phyloP scores from a whole-genome alignment of 371 early-diverging fungal genomes.

The Capillidium rhysosporum region DNA sequence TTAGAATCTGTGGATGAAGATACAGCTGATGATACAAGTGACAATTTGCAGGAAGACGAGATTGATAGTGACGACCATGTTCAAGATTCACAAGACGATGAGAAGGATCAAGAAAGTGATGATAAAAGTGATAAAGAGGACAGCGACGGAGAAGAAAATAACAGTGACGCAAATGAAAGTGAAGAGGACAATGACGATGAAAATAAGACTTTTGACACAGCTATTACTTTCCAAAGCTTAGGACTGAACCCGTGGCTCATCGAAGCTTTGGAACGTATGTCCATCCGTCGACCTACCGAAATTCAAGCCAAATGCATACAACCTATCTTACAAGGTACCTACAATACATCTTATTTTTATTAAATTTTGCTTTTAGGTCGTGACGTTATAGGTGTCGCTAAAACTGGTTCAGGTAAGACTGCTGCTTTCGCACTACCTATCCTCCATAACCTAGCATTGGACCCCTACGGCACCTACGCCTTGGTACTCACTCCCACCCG shows the following conservation, averaged over 20 bases:
- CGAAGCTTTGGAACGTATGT: constrained; percentile 50
- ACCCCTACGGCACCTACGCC: constrained; percentile 88
- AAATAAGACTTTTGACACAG: constrained; percentile 19
- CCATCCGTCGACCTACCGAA: constrained; percentile 77
- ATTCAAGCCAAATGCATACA: constrained; percentile 85
- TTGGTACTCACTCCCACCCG: constrained; percentile 94
- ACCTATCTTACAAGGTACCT: constrained; percentile 18
- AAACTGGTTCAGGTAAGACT: constrained; percentile 99
- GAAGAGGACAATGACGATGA: constrained; percentile 3
- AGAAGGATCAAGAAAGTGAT: no score
- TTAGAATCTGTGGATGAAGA: no score
- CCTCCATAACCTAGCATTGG: constrained; percentile 73
- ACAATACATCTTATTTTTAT: no score
- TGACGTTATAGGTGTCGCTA: constrained; percentile 93
- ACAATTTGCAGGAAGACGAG: no score
- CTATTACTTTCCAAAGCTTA: constrained; percentile 27
- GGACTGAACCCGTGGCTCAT: constrained; percentile 68
- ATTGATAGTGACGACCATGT: no score
- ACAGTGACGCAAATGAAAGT: neutral
- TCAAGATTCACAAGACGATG: no score
- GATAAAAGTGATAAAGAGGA: no score
- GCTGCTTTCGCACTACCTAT: constrained; percentile 98
- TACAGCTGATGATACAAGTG: no score
- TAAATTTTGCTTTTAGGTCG: constrained; percentile 20
- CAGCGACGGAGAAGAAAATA: no score